Base-by-base conservation (phyloP, 345 rosid genomes). In the Garcia nutans region DNA sequence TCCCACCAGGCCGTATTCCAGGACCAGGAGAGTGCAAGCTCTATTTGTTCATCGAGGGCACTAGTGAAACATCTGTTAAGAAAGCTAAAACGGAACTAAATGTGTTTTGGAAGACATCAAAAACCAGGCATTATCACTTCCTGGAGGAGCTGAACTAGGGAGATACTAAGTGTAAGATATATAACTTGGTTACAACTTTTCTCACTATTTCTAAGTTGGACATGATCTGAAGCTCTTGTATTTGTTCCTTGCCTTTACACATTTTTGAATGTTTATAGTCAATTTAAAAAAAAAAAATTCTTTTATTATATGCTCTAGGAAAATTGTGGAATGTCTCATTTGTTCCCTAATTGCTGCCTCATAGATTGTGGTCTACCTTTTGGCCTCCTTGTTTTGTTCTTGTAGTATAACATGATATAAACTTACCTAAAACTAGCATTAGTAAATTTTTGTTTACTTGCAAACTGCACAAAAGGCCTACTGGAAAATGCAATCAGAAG, bases 21-120 rank as follows among this genome's bases (percentile, higher is more conserved):
- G 97, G 89, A 47, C 87, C 94, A 11, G 96, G 96, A 78, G 98
- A 93, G 13, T 91, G 94, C 69, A 96, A 96, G 83, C 94, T 96
- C 44, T 96, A 88, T 87, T 81, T 96, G 86, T 96, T 88, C 80
- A 93, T 93, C 63, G 97, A 90, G 84, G 96, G 98, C 59, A 98
- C 99, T 56, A 86, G 89, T 0, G 97, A 93, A 79, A 78, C 83
- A 78, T 96, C 98, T 47, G 99, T 93, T 33, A 96, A 92, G 89
- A 85, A 89, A 76, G 97, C 99, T 70, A 96, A 89, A 81, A 84
- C 86, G 23, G 98, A 96, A 73, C 82, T 96, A 69, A 93, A 83
- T 94, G 93, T 19, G 98, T 87, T 75, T 80, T 96, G 86, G 98
- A 96, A 85, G 96, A 96, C 76, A 89, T 93, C 75, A 87, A 98